Base-by-base conservation (phyloP, 2,329 filamentous ascomycete species). In the Meredithiella fracta region DNA sequence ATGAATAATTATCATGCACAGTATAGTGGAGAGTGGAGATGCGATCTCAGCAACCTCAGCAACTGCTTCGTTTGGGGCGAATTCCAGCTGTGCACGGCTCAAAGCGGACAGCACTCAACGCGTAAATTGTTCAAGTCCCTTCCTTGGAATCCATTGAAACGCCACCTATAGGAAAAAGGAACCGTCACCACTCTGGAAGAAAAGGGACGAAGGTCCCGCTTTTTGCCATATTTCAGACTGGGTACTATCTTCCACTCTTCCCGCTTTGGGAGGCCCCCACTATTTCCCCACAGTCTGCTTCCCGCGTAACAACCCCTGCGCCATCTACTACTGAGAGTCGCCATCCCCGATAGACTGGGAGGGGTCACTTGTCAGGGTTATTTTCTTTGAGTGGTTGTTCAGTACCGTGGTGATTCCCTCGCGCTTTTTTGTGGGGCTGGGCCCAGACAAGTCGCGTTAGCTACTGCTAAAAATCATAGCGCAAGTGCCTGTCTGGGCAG, bases 371-470 rank as follows among this genome's bases (percentile, higher is more conserved):
- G 29, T 11, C 29, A 34, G 29, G 29, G 29, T 34, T 34, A 11
- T 11, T 11, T 11, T 34, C 11, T 34, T 11, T 34, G 29, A 5
- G 29, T 34, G 5, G 29, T 34, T n/a, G n/a, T n/a, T n/a, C n/a
- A 34, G 29, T 17, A 23, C 11, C n/a, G 50, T 38, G 49, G 23
- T n/a, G n/a, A 20, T 7, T 26, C n/a, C 22, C 34, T 38, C 50
- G 50, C 50, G 50, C 50, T 38, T 52, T 52, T 52, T 52, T 52
- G 9, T 52, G 50, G 50, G 50, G 50, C 50, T 52, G 49, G 49
- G 49, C 17, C n/a, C 29, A 5, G 29, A 15, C n/a, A n/a, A 38
- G 50, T 52, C 50, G 50, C 50, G 50, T 31, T 52, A 52, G 25
- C 17, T 8, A 44, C 17, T 17, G 15, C 20, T n/a, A 44, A 20